Conservation (phyloP, 768 basidiomycete species). For the Chalciporus chontae region DNA sequence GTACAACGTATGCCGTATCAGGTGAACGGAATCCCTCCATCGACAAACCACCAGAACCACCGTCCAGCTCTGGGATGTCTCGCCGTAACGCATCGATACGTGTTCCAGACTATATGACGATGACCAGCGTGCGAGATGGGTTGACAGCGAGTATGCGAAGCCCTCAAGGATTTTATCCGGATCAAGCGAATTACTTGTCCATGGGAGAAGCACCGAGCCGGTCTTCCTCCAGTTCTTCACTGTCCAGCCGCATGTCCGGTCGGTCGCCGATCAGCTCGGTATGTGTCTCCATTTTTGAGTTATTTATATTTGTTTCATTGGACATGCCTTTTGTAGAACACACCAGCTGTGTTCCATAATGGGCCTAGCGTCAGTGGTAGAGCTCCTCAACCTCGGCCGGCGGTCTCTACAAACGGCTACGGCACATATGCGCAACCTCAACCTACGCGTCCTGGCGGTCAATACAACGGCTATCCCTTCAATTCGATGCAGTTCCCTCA, state of each 20-base stretch:
- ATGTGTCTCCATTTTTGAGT: neutral
- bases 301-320: constrained; percentile 1
- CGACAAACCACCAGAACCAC: constrained; percentile 10
- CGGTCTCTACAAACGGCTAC: constrained; percentile 8
- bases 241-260: constrained; percentile 32
- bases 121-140: constrained; percentile 30
- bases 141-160: constrained; percentile 22
- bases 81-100: constrained; percentile 22
- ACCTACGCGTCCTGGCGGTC: constrained; percentile 20
- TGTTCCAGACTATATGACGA: constrained; percentile 32
- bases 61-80: constrained; percentile 4
- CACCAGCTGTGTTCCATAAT: constrained; percentile 22
- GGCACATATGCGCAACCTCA: constrained; percentile 24
- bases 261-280: constrained; percentile 29
- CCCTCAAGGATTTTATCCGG: constrained; percentile 21
- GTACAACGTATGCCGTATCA: constrained; percentile 29
- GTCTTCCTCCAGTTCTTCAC: constrained; percentile 31
- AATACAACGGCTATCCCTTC: constrained; percentile 22
- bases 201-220: constrained; percentile 26
- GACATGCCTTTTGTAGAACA: constrained; percentile 14
- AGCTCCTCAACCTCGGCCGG: constrained; percentile 19
- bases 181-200: constrained; percentile 22
- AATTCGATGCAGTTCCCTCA: constrained; percentile 24
- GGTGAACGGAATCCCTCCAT: constrained; percentile 31
- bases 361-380: constrained; percentile 10